phyloP scores from a whole-genome alignment of 2,329 filamentous ascomycete genomes.

The Remersonia thermophila region DNA sequence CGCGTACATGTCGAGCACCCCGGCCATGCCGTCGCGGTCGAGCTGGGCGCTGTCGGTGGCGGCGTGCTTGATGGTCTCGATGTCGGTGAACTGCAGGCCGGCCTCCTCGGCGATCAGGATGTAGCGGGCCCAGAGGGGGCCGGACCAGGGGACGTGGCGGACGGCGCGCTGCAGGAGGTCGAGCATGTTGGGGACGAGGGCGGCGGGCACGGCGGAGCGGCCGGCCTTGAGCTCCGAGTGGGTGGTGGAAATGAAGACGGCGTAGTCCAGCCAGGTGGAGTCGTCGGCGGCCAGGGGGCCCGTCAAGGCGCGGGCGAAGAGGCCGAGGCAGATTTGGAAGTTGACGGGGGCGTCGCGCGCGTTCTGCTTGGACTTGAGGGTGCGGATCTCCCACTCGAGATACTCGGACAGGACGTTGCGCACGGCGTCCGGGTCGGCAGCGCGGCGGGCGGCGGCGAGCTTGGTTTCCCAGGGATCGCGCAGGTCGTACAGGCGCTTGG shows the following conservation, averaged over 20 bases:
- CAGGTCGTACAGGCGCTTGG: constrained; percentile 49
- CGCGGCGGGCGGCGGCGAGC: constrained; percentile 45
- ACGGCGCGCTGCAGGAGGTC: constrained; percentile 71
- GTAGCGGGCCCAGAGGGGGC: constrained; percentile 79
- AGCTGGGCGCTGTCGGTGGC: constrained; percentile 78
- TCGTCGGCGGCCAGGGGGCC: constrained; percentile 60
- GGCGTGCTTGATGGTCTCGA: constrained; percentile 82
- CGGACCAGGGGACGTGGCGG: constrained; percentile 86
- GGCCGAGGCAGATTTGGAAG: constrained; percentile 43
- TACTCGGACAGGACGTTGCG: constrained; percentile 51
- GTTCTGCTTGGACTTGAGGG: constrained; percentile 41
- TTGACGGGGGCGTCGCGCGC: constrained; percentile 25
- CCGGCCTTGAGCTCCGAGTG: constrained; percentile 25
- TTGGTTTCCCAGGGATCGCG: constrained; percentile 59
- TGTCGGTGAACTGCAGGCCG: constrained; percentile 60
- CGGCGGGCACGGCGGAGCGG: constrained; percentile 26
- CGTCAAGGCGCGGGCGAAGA: constrained; percentile 68
- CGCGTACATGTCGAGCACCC: constrained; percentile 80
- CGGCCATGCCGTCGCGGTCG: constrained; percentile 74
- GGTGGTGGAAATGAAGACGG: constrained; percentile 56
- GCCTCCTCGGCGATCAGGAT: constrained; percentile 75
- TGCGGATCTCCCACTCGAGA: constrained; percentile 69
- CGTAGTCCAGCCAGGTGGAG: constrained; percentile 69
- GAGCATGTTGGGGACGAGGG: constrained; percentile 39
- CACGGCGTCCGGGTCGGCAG: constrained; percentile 43